Evolutionary conservation across 73 alveolate genomes (phyloP), one percentile per base, ranked within the genome.

Genomic region (Effrenium voratum): DNA sequence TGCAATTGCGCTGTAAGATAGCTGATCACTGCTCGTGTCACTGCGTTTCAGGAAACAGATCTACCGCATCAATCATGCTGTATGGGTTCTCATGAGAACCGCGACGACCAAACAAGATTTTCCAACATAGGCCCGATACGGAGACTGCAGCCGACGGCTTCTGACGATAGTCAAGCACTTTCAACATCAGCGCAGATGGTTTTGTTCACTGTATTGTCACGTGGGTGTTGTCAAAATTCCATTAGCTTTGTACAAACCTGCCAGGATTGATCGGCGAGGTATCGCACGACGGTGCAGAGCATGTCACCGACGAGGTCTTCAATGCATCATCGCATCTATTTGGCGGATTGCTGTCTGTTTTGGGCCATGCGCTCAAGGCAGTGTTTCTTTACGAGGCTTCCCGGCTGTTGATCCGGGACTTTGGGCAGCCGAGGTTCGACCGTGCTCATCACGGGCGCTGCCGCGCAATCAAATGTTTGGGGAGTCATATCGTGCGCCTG

Each of bases 251-350:
- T 52, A 19, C 63, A 52, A 52, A 3, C 60, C 40, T 15, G 12
- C 24, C 63, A 87, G 95, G 95, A 28, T 40, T 87, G 82, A 87
- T 87, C 40, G 95, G 95, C 50, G 95, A 87, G 50, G 63, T 50
- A 36, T 43, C 72, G 32, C 95, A 87, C 32, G 95, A 87, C 57
- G 95, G 95, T 34, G 95, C 95, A 24, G 95, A 87, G 70, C 95
- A 90, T 57, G 97, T 90, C 81, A 92, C 98, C 24, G 98, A 92
- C 38, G 98, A 92, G 80, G 98, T 92, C 63, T 92, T 92, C 98
- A 92, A 92, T 28, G 98, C 98, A 8, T 91, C 98, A 46, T 92
- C 98, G 45, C 98, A 92, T 52, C 81, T 92, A 28, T 49, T 92
- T 32, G 98, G 98, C 5, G 91, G 91, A 6, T 16, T 92, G 92